Conservation (phyloP, 108 stramenopile genomes). For the Phaeodactylum tricornutum region DNA sequence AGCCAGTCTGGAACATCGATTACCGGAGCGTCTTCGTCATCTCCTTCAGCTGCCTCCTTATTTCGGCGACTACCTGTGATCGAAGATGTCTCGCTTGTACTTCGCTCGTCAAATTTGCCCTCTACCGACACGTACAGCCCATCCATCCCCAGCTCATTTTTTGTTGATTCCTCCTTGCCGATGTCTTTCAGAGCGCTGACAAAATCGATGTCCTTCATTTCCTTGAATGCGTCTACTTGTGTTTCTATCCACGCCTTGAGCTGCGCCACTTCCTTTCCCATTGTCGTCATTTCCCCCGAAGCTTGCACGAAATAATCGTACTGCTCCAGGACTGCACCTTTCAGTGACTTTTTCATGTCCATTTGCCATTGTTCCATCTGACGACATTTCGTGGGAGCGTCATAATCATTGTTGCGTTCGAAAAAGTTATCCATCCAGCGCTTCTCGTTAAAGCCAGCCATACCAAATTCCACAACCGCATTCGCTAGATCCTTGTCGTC, state of each 20-base stretch:
- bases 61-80: constrained; percentile 4
- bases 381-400: constrained; percentile 35
- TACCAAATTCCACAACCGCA: constrained; percentile 42
- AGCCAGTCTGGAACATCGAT: constrained; percentile 70
- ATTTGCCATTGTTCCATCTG: constrained; percentile 63
- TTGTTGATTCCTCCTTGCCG: constrained; percentile 9
- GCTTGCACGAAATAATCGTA: constrained; percentile 88
- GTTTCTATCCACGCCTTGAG: constrained; percentile 57
- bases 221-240: constrained; percentile 64
- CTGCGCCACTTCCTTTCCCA: constrained; percentile 71
- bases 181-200: constrained; percentile 24
- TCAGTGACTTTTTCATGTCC: constrained; percentile 64
- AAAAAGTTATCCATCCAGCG: constrained; percentile 66
- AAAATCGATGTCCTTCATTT: constrained; percentile 84
- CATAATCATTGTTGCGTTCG: constrained; percentile 43
- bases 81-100: constrained; percentile 5
- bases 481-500: constrained; percentile 16
- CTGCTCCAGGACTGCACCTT: constrained; percentile 74
- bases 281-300: constrained; percentile 78
- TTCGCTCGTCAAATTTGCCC: neutral
- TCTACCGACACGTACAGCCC: neutral
- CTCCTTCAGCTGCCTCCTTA: neutral
- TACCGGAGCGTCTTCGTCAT: constrained; percentile 13
- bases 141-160: neutral
- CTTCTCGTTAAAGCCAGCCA: constrained; percentile 41